These are phyloP conservation scores for Colletotrichum trifolii DNA, from an alignment of 2,329 filamentous ascomycete genomes.

Conservation along the genomic window DNA sequence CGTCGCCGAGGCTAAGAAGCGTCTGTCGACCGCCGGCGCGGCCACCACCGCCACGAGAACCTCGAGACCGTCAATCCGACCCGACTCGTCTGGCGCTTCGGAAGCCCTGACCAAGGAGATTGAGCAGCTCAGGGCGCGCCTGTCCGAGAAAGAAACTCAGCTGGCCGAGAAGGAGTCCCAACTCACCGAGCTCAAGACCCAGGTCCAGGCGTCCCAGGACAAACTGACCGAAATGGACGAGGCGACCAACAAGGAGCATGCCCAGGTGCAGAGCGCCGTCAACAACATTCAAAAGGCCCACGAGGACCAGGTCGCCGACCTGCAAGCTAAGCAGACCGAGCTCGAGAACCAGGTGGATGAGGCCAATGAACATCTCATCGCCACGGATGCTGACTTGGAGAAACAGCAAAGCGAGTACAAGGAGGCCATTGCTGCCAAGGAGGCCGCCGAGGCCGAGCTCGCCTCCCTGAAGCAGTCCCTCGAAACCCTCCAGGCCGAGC, in stretches of 20 bases:
- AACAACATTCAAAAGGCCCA: slow-evolving; percentile 42
- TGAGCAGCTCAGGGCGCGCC: slow-evolving; percentile 69
- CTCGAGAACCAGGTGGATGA: slow-evolving; percentile 61
- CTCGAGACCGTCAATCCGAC: slow-evolving; percentile 52
- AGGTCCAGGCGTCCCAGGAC: slow-evolving; percentile 66
- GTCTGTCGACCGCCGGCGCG: slow-evolving; percentile 62
- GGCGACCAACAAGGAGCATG: slow-evolving; percentile 57
- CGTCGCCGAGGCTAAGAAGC: slow-evolving; percentile 65
- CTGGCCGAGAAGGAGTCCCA: slow-evolving; percentile 68
- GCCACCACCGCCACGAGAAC: slow-evolving; percentile 52
- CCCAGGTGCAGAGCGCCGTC: slow-evolving; percentile 47
- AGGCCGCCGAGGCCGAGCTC: slow-evolving; percentile 60
- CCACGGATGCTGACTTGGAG: slow-evolving; percentile 62
- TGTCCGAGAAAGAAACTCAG: slow-evolving; percentile 67
- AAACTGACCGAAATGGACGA: slow-evolving; percentile 66
- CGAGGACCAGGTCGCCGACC: slow-evolving; percentile 57
- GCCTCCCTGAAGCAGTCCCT: slow-evolving; percentile 62
- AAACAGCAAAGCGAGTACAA: slow-evolving; percentile 60
- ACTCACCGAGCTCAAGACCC: slow-evolving; percentile 66
- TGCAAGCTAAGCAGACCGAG: slow-evolving; percentile 61
- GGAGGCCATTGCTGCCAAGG: slow-evolving; percentile 61
- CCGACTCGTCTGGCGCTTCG: slow-evolving; percentile 51
- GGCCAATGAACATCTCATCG: slow-evolving; percentile 60
- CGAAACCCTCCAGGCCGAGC: slow-evolving; percentile 56
- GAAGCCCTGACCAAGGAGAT: slow-evolving; percentile 63